phyloP scores from a whole-genome alignment of 441 rosid species.

The Viola pubescens region DNA sequence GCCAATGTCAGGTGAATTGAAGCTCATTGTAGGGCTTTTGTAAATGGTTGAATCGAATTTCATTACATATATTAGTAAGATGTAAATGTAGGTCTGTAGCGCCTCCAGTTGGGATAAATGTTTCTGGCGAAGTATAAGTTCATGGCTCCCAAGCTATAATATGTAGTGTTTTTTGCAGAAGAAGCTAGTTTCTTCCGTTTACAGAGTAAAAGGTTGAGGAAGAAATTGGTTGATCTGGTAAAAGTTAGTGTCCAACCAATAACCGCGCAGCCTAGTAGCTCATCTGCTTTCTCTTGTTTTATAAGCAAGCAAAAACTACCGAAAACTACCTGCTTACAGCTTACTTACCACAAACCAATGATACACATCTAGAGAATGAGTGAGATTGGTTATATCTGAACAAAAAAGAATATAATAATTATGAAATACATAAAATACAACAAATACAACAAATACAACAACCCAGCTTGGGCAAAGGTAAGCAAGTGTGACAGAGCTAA shows the following conservation, averaged over 20 bases:
- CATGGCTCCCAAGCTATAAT: conserved; percentile 2
- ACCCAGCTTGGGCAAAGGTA: not conserved
- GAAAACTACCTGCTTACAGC: too few species aligned
- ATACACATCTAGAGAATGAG: not conserved
- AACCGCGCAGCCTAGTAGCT: not conserved
- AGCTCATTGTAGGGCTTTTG: not conserved
- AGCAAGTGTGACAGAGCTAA: not conserved
- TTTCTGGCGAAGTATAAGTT: conserved; percentile 1
- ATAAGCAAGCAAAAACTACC: not conserved
- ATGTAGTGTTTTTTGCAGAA: conserved; percentile 1
- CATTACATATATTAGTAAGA: not conserved
- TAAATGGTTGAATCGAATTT: too few species aligned
- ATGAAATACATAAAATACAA: not conserved
- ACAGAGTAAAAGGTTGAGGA: not conserved
- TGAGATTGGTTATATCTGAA: conserved; percentile 1
- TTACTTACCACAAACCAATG: not conserved
- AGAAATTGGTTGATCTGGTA: too few species aligned
- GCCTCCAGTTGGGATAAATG: conserved; percentile 8
- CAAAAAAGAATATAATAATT: not conserved
- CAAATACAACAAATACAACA: conserved; percentile 1
- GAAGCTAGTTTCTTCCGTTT: too few species aligned
- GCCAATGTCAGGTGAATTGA: conserved; percentile 7
- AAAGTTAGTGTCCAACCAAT: too few species aligned
- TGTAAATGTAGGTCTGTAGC: conserved; percentile 27
- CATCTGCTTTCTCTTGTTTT: not conserved